These are phyloP conservation scores for Begonia masoniana DNA, from an alignment of 306 rosid genomes.

Conservation along the genomic window DNA sequence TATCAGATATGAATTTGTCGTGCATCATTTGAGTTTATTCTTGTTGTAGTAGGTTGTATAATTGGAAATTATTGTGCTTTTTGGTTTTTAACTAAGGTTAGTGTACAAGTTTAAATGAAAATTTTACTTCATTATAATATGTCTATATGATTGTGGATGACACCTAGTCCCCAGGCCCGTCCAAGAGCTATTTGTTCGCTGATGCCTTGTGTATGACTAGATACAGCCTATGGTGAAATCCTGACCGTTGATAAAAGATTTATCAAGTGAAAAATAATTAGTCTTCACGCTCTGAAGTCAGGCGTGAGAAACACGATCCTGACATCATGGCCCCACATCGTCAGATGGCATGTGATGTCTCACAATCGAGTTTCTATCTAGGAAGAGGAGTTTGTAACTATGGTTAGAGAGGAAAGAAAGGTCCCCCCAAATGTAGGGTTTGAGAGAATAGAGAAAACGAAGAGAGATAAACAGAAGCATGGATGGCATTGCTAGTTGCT, in stretches of 20 bases:
- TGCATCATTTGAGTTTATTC: too few relatives aligned
- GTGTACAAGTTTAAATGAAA: too few relatives aligned
- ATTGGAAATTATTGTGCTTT: too few relatives aligned
- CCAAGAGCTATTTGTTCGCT: too few relatives aligned
- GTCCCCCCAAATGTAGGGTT: not conserved
- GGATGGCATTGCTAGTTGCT: too few relatives aligned
- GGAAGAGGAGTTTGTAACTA: too few relatives aligned
- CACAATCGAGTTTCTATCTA: not conserved
- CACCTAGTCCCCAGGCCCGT: not conserved
- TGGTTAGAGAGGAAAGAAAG: not conserved
- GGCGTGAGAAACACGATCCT: not conserved
- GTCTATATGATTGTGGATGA: not conserved
- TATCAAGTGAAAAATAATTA: not conserved
- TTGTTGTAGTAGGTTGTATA: too few relatives aligned
- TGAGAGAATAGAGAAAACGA: not conserved
- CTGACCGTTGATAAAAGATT: not conserved
- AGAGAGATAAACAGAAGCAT: not conserved
- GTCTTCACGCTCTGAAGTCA: not conserved
- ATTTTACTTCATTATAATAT: not conserved
- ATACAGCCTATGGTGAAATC: too few relatives aligned
- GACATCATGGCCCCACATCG: not conserved
- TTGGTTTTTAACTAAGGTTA: too few relatives aligned
- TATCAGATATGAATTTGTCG: too few relatives aligned
- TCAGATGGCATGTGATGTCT: constrained; percentile 1
- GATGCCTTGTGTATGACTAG: not conserved